Base-by-base conservation (phyloP, 1,284 basidiomycete species). In the Spongispora temasekensis region DNA sequence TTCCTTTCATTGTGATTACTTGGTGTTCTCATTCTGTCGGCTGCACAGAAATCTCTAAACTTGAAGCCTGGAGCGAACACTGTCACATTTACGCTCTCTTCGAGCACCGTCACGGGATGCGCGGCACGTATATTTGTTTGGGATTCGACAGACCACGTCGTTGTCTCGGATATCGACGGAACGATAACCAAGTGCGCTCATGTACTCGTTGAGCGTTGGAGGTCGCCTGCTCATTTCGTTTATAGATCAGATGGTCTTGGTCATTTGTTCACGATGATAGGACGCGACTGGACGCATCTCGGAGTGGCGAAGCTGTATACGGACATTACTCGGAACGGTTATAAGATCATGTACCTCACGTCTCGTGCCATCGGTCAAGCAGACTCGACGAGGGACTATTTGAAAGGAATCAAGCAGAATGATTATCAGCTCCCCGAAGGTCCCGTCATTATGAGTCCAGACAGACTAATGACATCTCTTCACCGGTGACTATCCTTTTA, bases 231-330 rank as follows among this genome's bases (percentile, higher is more conserved):
- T 61, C 25, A 62, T 44, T 4, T 3, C 15, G 15, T 55, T 4
- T 50, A 19, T 21, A 97, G 94, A 75, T 98, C 96, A 2, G 97
- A 99, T 77, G 97, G 95, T 1, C 81, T 99, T 3, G 97, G 97
- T 0, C 97, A 99, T 73, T 90, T 99, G 55, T 97, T 97, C 73
- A 97, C 96, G 5, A 96, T 98, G 86, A 97, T 99, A 67, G 97
- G 97, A 5, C 88, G 97, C n/a, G 97, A 99, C 76, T 99, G 97
- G 97, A 99, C 97, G 5, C 97, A 99, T 74, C 81, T 94, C 19
- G 97, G 97, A 19, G 97, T 99, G 21, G 97, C 97, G 7, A 99
- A 99, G 77, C 83, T 99, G 23, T 99, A 99, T 77, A 98, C 95
- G 4, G 97, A 99, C 71, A 98, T 99, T 64, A 83, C 83, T 58